Evolutionary conservation across 2,329 filamentous ascomycete genomes (phyloP), one percentile per base, ranked within the genome.

Genomic region (Fusarium sp.): DNA sequence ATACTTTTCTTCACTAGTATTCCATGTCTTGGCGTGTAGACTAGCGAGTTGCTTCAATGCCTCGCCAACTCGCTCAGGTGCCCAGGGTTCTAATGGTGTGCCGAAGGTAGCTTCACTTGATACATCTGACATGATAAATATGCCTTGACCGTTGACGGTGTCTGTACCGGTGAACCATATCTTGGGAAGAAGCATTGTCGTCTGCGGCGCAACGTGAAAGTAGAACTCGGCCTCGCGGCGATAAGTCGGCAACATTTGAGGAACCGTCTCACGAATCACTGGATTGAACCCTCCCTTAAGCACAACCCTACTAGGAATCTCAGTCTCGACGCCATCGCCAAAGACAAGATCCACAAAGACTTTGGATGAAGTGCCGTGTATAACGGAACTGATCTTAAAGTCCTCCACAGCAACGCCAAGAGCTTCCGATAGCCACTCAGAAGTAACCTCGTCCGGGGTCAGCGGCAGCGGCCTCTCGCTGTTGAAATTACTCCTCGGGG

Each of bases 181-280:
- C 3, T 5, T 41, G 0, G 62, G 39, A 0, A 65, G 38, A 2
- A 65, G 22, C 35, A 65, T 31, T 0, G 7, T 35, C 0, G 47
- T 64, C 20, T 55, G 59, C 4, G 62, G 39, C 0, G 62, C 62
- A 1, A 65, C 59, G 0, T 64, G 33, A 8, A 11, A 45, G 16
- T 65, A 64, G 1, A 65, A 65, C 3, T 64, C 59, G 6, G 59
- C 39, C 30, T 65, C 62, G 0, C 47, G 59, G 15, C 62, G 62
- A 11, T 65, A 65, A 1, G 59, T 56, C 0, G 35, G 38, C 10
- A 41, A 39, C 59, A 65, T 65, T 16, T 64, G 45, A 18, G 59
- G 47, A 15, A 55, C 50, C 8, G 24, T 62, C 22, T 55, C 39
- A 2, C 39, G 20, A 18, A 65, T 65, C 31, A 33, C 47, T 1